Base-by-base conservation (phyloP, 1,284 basidiomycete species). In the Boletellus sp. region DNA sequence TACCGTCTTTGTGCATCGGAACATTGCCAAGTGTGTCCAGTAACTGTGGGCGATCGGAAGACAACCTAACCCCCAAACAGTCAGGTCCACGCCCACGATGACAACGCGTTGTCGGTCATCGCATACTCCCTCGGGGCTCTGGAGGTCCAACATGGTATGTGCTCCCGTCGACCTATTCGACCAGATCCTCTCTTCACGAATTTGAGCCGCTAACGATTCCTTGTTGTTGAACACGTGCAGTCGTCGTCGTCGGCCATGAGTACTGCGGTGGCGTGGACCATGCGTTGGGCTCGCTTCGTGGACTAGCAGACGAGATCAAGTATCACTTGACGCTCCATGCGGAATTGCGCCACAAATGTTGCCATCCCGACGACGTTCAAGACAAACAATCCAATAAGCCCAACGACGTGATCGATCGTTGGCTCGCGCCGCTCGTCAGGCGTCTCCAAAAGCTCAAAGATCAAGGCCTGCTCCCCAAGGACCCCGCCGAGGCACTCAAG, bases 361-460 rank as follows among this genome's bases (percentile, higher is more conserved):
- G 10, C 15, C 18, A 1, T 8, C 13, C 10, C 19, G 30, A 47
- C 21, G 46, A 48, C 0, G 18, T 44, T 1, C 47, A 50, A 19
- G 59, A 64, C 39, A 40, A 49, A 7, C 3, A 49, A 3, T 54
- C 58, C 28, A 47, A 61, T 2, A 26, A 52, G 43, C 59, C 63
- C 18, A 37, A 47, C 18, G 49, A 56, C n/a, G 58, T 60, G 33
- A 40, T 93, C 59, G 78, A 76, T 51, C 77, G 80, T 33, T 93
- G 89, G 86, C 77, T 93, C 47, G 78, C 75, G 22, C 88, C 90
- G 0, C 77, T 93, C 57, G 82, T 85, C 53, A 61, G 73, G 21
- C 60, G 19, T 11, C 12, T 68, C 44, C 35, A 13, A 37, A 8
- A 24, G 10, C 74, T 88, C 38, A 76, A 76, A 13, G 30, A 32